Evolutionary conservation across 2,329 filamentous ascomycete genomes (phyloP).

Genomic region (Sarocladium brachiariae): DNA sequence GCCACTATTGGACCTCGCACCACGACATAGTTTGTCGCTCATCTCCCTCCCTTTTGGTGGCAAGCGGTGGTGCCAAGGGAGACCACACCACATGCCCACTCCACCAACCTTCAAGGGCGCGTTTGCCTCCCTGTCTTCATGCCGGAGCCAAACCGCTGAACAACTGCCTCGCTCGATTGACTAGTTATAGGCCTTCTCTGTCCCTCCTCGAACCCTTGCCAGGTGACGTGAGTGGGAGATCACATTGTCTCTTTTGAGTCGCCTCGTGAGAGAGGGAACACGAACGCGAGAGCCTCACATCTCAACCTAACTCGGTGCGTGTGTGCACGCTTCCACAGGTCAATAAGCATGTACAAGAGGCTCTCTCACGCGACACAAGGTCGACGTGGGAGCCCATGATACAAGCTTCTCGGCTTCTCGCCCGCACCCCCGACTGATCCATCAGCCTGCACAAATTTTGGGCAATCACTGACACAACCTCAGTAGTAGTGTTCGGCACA

Average conservation of each 20-base stretch:
- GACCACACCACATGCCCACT: neutral
- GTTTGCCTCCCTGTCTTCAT: neutral
- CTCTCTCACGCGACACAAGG: neutral
- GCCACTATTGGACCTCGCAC: neutral
- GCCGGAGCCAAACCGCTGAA: neutral
- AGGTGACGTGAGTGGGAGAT: neutral
- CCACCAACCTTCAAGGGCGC: neutral
- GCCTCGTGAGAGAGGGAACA: neutral
- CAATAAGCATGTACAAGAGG: neutral
- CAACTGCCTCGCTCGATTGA: neutral
- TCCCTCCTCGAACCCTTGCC: neutral
- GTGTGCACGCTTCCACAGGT: neutral
- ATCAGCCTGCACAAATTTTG: neutral
- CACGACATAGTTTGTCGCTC: neutral
- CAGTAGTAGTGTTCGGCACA: no score
- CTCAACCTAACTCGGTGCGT: neutral
- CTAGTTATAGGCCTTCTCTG: neutral
- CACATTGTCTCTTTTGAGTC: neutral
- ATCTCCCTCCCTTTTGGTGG: conserved; percentile 6
- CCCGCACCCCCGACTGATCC: no score
- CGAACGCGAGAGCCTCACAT: neutral
- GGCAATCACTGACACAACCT: no score
- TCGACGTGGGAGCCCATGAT: neutral
- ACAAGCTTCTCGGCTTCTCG: neutral
- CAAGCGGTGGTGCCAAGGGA: neutral